phyloP scores from a whole-genome alignment of 1,139 yeast species.

The Candida dubliniensis region DNA sequence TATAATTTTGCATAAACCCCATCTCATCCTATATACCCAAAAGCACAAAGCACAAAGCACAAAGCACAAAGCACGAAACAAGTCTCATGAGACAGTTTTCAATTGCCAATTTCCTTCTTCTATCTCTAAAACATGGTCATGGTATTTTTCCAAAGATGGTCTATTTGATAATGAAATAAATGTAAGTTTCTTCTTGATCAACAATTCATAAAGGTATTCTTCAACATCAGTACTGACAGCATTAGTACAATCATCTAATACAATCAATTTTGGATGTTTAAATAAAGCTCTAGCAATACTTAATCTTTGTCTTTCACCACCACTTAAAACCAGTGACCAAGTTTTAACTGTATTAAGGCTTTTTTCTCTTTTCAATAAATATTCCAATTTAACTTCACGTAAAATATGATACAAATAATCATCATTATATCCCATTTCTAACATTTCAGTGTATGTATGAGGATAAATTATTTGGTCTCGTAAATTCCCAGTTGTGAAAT shows the following conservation, averaged over 20 bases:
- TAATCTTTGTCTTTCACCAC: slow-evolving; percentile 93
- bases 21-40: not conserved
- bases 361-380: slow-evolving; percentile 66
- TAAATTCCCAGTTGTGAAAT: slow-evolving; percentile 74
- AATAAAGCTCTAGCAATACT: slow-evolving; percentile 86
- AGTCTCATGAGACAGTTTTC: not conserved
- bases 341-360: slow-evolving; percentile 62
- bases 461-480: slow-evolving; percentile 91
- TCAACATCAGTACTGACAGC: slow-evolving; percentile 93
- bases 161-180: slow-evolving; percentile 84
- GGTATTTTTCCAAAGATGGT: slow-evolving; percentile 82
- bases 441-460: slow-evolving; percentile 72
- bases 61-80: too few relatives aligned
- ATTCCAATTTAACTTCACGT: slow-evolving; percentile 76
- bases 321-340: slow-evolving; percentile 91
- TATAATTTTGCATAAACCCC: too few relatives aligned
- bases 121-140: slow-evolving; percentile 70
- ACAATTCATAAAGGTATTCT: slow-evolving; percentile 76
- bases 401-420: slow-evolving; percentile 66
- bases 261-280: slow-evolving; percentile 78
- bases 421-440: slow-evolving; percentile 71
- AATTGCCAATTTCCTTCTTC: slow-evolving; percentile 44
- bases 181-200: slow-evolving; percentile 70
- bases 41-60: not conserved
- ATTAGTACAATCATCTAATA: slow-evolving; percentile 90